Conservation (phyloP, 352 stramenopile genomes). For the Phytophthora ohioensis region DNA sequence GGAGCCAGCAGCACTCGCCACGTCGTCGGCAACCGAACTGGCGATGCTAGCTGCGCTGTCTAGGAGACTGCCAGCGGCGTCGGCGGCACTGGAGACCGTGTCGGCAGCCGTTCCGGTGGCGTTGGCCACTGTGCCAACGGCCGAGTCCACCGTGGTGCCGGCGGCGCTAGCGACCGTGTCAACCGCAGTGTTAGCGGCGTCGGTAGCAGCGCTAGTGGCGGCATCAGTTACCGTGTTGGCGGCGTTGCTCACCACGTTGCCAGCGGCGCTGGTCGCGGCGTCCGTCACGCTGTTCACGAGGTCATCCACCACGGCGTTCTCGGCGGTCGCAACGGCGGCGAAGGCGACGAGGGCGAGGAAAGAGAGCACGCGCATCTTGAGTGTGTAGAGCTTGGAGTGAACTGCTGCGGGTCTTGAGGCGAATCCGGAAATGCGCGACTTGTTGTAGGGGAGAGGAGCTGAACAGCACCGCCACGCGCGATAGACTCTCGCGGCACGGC, state of each 20-base stretch:
- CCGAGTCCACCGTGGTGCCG: conserved; percentile 15
- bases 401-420: neutral
- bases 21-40: conserved; percentile 32
- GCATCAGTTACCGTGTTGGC: conserved; percentile 10
- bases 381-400: neutral
- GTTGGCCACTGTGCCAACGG: conserved; percentile 20
- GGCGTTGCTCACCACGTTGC: conserved; percentile 13
- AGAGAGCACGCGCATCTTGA: conserved; percentile 34
- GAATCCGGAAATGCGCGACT: conserved; percentile 30
- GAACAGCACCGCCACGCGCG: conserved; percentile 11
- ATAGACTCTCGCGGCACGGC: conserved; percentile 17
- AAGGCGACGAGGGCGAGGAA: conserved; percentile 29
- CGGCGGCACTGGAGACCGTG: conserved; percentile 17
- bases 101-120: conserved; percentile 23
- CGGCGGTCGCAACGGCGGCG: conserved; percentile 20
- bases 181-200: conserved; percentile 13
- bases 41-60: conserved; percentile 23
- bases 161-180: conserved; percentile 24
- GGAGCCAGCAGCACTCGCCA: conserved; percentile 32
- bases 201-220: conserved; percentile 8
- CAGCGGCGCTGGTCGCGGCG: conserved; percentile 23
- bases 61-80: conserved; percentile 27
- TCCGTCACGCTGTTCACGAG: conserved; percentile 22
- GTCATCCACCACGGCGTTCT: conserved; percentile 20
- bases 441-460: conserved; percentile 12